Base-by-base conservation (phyloP, 768 basidiomycete genomes). In the Macrolepiota dolichaula region DNA sequence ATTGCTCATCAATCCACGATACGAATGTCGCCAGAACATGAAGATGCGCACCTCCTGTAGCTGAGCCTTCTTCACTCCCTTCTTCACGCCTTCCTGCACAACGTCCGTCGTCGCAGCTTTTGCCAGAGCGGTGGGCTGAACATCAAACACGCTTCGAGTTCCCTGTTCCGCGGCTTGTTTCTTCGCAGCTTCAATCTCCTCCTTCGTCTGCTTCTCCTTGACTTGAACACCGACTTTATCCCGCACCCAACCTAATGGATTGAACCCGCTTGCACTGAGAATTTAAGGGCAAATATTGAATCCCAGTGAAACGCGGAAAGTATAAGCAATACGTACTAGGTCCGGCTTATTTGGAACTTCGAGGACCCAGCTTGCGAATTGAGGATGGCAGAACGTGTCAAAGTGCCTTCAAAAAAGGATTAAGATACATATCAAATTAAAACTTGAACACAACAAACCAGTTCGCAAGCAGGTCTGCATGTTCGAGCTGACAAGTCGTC, bases 201-300 rank as follows among this genome's bases (percentile, higher is more conserved):
- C 81, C 55, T 75, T 72, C 35, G 74, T 73, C 58, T 71, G 72
- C 66, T 75, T 77, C 69, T 82, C 75, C 55, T 80, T 81, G 24
- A 81, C 68, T 5, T 71, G 72, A 0, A 85, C 82, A 2, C 75
- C 74, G 13, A 91, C 74, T 57, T 82, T 84, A 50, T 88, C 81
- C 62, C 79, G 80, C 9, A 91, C 70, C 89, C 89, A 91, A 17
- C 77, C 74, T 47, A 90, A 66, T 24, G 88, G 87, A 66, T 78
- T 82, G 64, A 82, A 77, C 44, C 80, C 80, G 64, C 85, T 85
- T 29, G 73, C 73, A 64, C 79, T 76, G 61, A 27, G 7, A 38
- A 38, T 24, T 13, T 22, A 19, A 5, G 13, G 24, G 32, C 2
- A 24, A 50, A 19, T 19, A 10, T 36, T 60, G 10, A 63, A 15